Base-by-base conservation (phyloP, 805 yeast species). In the Myxozyma kluyveri region DNA sequence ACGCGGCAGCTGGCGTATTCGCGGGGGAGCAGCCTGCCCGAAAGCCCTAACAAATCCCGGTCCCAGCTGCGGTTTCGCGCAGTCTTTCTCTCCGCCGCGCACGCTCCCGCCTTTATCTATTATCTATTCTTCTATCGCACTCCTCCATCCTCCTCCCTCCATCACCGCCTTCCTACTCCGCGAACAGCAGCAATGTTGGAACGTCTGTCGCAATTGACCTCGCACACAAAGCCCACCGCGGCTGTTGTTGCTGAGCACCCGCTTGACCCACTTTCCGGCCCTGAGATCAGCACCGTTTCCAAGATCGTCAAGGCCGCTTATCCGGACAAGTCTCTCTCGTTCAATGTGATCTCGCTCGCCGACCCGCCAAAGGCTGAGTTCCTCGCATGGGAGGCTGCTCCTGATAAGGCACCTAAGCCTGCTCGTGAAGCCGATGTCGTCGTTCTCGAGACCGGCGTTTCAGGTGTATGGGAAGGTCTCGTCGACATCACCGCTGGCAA, bases 391-490 rank as follows among this genome's bases (percentile, higher is more conserved):
- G 86, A 82, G 59, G 66, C 74, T 44, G 71, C 70, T 50, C 60
- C 61, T 4, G 62, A 21, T 21, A 51, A 54, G 10, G 49, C 47
- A 12, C 84, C 83, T 22, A 74, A 82, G n/a, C 90, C 90, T 23
- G 83, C 83, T 51, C 75, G 91, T 68, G 70, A 82, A 63, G 87
- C 85, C 18, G 82, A 79, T 66, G 82, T 75, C 56, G 86, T 85
- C 45, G 74, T 81, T 45, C 73, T 84, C 43, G 83, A 61, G 50
- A 46, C 49, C 3, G 87, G 80, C 42, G 75, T 72, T 50, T 69
- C 75, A 46, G 89, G 88, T 62, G 75, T 84, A 54, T 80, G 79
- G 62, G 91, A 86, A 66, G 90, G 89, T 68, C 72, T 80, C 40
- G 84, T 83, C 57, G 84, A 82, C 65, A 66, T 85, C 47, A 72